phyloP scores from a whole-genome alignment of 2,329 filamentous ascomycete genomes.

The Ophiostoma piceae region DNA sequence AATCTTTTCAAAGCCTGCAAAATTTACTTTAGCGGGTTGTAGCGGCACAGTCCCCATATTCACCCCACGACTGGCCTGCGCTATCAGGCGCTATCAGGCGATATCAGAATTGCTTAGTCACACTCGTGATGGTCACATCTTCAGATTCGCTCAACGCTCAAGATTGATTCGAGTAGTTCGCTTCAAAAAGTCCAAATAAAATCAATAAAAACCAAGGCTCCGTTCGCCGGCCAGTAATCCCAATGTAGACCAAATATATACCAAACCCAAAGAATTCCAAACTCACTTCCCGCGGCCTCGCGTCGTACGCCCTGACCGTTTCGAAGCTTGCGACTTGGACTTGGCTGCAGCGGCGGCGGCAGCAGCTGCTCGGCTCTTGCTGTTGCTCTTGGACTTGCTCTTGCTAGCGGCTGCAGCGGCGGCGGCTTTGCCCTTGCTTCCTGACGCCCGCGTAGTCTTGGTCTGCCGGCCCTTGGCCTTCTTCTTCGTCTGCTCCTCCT shows the following conservation, averaged over 20 bases:
- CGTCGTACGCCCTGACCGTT: slow-evolving; percentile 6
- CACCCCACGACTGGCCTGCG: background rate
- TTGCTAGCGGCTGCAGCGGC: background rate
- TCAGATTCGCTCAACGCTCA: background rate
- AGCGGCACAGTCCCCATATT: background rate
- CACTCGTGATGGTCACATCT: background rate
- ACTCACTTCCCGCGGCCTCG: slow-evolving; percentile 9
- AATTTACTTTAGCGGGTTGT: slow-evolving; percentile 4
- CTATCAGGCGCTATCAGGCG: background rate
- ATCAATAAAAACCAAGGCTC: background rate
- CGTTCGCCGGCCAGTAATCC: background rate
- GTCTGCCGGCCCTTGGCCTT: slow-evolving; percentile 21
- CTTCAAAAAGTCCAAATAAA: background rate
- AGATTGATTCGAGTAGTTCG: no score
- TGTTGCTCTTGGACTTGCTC: background rate
- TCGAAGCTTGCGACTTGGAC: background rate
- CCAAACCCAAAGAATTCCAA: background rate
- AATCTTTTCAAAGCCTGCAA: slow-evolving; percentile 10
- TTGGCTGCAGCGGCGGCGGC: background rate
- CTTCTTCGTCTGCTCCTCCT: slow-evolving; percentile 14
- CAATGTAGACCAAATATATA: background rate
- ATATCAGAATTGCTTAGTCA: background rate
- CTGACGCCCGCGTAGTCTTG: slow-evolving; percentile 23
- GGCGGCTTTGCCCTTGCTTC: slow-evolving; percentile 1
- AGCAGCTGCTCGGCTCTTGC: background rate